Evolutionary conservation across 1,139 yeast genomes (phyloP).

Genomic region (Yamadazyma mexicana): DNA sequence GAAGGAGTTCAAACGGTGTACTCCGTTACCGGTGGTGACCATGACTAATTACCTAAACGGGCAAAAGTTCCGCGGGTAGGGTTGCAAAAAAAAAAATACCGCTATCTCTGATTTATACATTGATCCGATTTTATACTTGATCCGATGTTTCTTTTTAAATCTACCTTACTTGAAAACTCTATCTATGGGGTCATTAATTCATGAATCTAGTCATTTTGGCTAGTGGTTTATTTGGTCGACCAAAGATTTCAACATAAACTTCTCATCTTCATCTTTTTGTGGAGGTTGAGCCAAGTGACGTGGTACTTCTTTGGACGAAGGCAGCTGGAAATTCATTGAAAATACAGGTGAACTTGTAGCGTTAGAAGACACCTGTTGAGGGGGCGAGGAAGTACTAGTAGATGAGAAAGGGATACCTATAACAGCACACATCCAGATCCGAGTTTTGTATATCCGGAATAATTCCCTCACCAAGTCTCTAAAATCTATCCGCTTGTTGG

Average conservation of each 20-base stretch:
- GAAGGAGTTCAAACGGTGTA: too few species aligned
- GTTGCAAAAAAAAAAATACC: too few species aligned
- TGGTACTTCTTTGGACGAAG: conserved; percentile 1
- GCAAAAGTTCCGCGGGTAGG: too few species aligned
- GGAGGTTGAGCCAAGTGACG: conserved; percentile 2
- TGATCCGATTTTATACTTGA: too few species aligned
- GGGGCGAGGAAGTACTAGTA: too few species aligned
- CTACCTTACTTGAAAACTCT: not conserved
- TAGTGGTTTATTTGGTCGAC: conserved; percentile 44
- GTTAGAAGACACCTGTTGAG: conserved; percentile 6
- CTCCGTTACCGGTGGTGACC: too few species aligned
- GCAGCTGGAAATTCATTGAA: too few species aligned
- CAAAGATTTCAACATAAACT: conserved; percentile 41
- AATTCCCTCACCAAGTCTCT: conserved; percentile 89
- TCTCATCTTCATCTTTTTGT: conserved; percentile 23
- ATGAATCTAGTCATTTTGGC: not conserved
- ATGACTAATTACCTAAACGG: too few species aligned
- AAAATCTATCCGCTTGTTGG: conserved; percentile 83
- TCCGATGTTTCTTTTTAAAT: not conserved
- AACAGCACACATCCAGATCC: conserved; percentile 97
- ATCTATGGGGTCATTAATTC: not conserved
- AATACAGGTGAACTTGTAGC: too few species aligned
- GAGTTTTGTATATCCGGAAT: conserved; percentile 88
- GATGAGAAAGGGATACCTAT: conserved; percentile 27
- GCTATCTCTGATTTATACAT: not conserved